Base-by-base conservation (phyloP, 2,329 filamentous ascomycete species). In the Claviceps maximensis region DNA sequence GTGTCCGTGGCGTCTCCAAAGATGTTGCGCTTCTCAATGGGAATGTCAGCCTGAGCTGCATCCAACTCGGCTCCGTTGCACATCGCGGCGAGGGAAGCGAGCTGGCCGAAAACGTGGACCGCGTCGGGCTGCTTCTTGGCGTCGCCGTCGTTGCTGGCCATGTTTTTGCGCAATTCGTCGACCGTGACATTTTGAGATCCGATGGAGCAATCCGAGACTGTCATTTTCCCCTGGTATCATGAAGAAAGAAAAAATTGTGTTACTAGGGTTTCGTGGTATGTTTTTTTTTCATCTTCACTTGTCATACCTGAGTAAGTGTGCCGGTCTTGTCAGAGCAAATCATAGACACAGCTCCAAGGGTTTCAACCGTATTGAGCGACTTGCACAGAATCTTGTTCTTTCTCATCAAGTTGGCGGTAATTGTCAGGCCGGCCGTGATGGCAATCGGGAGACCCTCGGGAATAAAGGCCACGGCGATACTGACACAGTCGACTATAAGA, bases 251-350 rank as follows among this genome's bases (percentile, higher is more conserved):
- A 44, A 2, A 31, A 19, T 12, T 9, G 31, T 33, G 31, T 33
- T 33, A 33, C 31, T 33, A 33, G 31, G 7, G 2, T 4, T 31
- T 31, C 29, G 9, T 31, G 9, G 31, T 9, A 33, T 33, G 31
- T 33, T 29, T 33, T n/a, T n/a, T n/a, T n/a, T n/a, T n/a, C n/a
- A n/a, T n/a, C n/a, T n/a, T n/a, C n/a, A n/a, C n/a, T 51, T 36
- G 46, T 19, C 67, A 58, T 64, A 65, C 77, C 71, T 71, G 66
- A 13, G 83, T 86, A 53, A 86, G 68, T 0, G 83, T 86, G 3
- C 86, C 86, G 0, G 85, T 89, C 70, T 89, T 89, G 64, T 89
- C 86, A 0, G 83, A 87, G 63, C 85, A 87, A 42, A 89, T 82
- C 8, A 87, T 78, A 0, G 82, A 85, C 1, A 88, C 84, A 0